These are phyloP conservation scores for Zhuliangozyma blackwelliae DNA, from an alignment of 1,139 yeast species.

Conservation along the genomic window DNA sequence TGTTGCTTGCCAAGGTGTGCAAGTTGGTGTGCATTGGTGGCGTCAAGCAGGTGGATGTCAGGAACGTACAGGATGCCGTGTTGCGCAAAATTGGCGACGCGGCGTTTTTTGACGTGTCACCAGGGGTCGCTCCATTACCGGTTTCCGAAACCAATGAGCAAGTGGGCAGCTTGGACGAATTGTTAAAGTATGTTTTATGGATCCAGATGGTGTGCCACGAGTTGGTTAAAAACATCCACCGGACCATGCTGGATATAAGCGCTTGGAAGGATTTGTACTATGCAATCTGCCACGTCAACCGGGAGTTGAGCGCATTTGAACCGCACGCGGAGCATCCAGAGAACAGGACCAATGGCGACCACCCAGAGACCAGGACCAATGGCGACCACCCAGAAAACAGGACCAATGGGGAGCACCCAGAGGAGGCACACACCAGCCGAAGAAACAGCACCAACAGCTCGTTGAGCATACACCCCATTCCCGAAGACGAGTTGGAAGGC, in stretches of 20 bases:
- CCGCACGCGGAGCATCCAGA: slow-evolving; percentile 2
- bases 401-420: neutral
- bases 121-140: too few relatives aligned
- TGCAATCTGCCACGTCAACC: slow-evolving; percentile 25
- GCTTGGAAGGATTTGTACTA: slow-evolving; percentile 49
- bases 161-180: slow-evolving; percentile 14
- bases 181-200: slow-evolving; percentile 24
- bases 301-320: slow-evolving; percentile 22
- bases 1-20: slow-evolving; percentile 31
- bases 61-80: slow-evolving; percentile 18
- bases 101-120: slow-evolving; percentile 4
- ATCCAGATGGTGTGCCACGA: slow-evolving; percentile 24
- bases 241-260: slow-evolving; percentile 34
- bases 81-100: slow-evolving; percentile 12
- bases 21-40: slow-evolving; percentile 42
- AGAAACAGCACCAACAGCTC: slow-evolving; percentile 5
- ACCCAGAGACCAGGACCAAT: neutral
- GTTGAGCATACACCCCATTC: slow-evolving; percentile 7
- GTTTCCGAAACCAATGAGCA: slow-evolving; percentile 9
- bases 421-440: neutral
- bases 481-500: slow-evolving; percentile 10
- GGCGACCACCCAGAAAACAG: neutral
- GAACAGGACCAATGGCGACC: neutral
- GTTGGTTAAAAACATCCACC: slow-evolving; percentile 35
- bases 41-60: slow-evolving; percentile 41